Evolutionary conservation across 805 yeast genomes (phyloP), one percentile per base, ranked within the genome.

Genomic region (Blastobotrys attinorum): DNA sequence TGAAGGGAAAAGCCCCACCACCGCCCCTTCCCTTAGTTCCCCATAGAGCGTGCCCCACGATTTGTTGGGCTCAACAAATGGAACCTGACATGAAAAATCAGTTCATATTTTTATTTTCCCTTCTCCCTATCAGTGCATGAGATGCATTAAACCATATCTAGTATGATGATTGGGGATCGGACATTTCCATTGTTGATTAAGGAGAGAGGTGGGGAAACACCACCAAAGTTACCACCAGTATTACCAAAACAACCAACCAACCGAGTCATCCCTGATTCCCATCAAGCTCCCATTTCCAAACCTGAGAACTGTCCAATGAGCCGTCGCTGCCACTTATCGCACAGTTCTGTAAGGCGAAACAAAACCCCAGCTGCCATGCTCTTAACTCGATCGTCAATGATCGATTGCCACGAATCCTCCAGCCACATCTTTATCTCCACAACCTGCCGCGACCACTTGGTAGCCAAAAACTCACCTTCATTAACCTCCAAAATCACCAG

Each of bases 301-400:
- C 47, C 40, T 6, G 32, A 33, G 23, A 44, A 37, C 22, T 48
- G 45, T 5, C 53, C 56, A 3, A 56, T 32, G 31, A 56, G 39
- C 31, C 45, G 25, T 13, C 56, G 43, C 40, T 56, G 54, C 53
- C 53, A 56, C 22, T 48, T 51, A n/a, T 49, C 49, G 2, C 50
- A 34, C 16, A 61, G 29, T 46, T 58, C 59, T 1, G 47, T 47
- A 35, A 63, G 45, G 42, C 48, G 51, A 37, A 52, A 52, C 31
- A 60, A 39, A 5, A 56, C 61, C 1, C 64, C 63, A 1, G 64
- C 63, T 2, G 65, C 66, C 35, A 58, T 44, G 7, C 54, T 48
- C 17, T 51, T 53, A 8, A 52, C 50, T 8, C 50, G 42, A 27
- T 55, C 59, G 31, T 58, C 66, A 2, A 53, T 50, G 5, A 60